These are phyloP conservation scores for Scleroderma bovista DNA, from an alignment of 768 basidiomycete species.

Conservation along the genomic window DNA sequence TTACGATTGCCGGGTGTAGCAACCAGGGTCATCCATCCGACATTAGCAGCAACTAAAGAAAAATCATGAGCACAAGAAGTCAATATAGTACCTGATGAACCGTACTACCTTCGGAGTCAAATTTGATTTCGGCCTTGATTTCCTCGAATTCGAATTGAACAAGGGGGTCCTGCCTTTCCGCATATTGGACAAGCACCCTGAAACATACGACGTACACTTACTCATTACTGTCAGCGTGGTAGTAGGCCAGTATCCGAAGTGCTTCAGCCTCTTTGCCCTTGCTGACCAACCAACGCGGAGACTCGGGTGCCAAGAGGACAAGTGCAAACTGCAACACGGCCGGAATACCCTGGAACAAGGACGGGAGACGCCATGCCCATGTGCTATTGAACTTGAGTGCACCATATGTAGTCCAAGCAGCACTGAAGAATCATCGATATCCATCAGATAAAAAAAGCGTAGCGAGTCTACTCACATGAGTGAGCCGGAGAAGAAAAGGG, in stretches of 20 bases:
- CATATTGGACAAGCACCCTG: background rate
- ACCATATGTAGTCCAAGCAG: constrained; percentile 9
- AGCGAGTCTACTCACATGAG: constrained; percentile 55
- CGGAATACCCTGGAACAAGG: too few species aligned
- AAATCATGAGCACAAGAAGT: too few species aligned
- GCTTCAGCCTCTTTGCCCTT: constrained; percentile 52
- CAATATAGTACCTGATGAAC: too few species aligned
- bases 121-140: too few species aligned
- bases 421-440: too few species aligned
- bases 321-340: too few species aligned
- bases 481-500: constrained; percentile 81
- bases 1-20: constrained; percentile 47
- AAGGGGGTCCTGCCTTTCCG: constrained; percentile 43
- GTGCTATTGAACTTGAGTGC: background rate
- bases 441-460: too few species aligned
- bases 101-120: constrained; percentile 31
- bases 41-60: too few species aligned
- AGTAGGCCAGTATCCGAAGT: constrained; percentile 42
- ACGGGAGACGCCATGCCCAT: background rate
- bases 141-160: constrained; percentile 53
- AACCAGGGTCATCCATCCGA: constrained; percentile 40
- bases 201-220: too few species aligned
- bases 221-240: constrained; percentile 55
- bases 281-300: too few species aligned
- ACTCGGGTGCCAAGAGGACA: too few species aligned